phyloP scores from a whole-genome alignment of 495 filamentous ascomycete genomes.

The Schizothecium vesticola region DNA sequence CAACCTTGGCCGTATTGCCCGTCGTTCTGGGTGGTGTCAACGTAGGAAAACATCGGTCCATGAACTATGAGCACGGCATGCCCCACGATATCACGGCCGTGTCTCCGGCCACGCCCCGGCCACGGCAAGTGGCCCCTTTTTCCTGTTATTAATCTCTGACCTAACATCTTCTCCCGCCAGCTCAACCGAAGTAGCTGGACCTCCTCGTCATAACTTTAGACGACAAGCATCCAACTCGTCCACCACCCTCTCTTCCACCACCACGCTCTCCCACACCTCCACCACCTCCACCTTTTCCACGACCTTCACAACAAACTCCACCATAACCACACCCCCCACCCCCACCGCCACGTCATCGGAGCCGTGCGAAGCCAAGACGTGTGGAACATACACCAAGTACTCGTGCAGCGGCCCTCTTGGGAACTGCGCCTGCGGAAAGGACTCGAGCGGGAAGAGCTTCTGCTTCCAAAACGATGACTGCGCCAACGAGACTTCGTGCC shows the following conservation, averaged over 20 bases:
- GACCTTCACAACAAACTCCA: background rate
- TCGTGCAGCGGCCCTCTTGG: background rate
- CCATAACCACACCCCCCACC: background rate
- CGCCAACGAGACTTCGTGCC: background rate
- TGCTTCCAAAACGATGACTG: constrained; percentile 13
- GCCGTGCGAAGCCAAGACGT: background rate
- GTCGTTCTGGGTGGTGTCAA: background rate
- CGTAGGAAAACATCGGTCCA: background rate
- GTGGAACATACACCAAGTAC: constrained; percentile 7
- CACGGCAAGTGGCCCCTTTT: background rate
- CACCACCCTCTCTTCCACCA: background rate
- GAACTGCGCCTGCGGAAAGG: constrained; percentile 8
- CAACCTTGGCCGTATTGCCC: background rate
- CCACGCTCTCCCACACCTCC: background rate
- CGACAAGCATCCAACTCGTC: background rate
- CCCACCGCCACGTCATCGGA: background rate
- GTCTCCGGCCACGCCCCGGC: too few relatives aligned
- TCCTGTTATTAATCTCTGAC: background rate
- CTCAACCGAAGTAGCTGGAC: background rate
- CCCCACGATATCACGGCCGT: background rate
- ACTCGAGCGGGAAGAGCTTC: constrained; percentile 5
- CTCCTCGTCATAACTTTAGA: background rate
- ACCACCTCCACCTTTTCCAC: background rate
- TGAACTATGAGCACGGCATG: background rate
- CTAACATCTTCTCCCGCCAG: background rate